Base-by-base conservation (phyloP, 2,329 filamentous ascomycete species). In the Akanthomyces dipterigenus region DNA sequence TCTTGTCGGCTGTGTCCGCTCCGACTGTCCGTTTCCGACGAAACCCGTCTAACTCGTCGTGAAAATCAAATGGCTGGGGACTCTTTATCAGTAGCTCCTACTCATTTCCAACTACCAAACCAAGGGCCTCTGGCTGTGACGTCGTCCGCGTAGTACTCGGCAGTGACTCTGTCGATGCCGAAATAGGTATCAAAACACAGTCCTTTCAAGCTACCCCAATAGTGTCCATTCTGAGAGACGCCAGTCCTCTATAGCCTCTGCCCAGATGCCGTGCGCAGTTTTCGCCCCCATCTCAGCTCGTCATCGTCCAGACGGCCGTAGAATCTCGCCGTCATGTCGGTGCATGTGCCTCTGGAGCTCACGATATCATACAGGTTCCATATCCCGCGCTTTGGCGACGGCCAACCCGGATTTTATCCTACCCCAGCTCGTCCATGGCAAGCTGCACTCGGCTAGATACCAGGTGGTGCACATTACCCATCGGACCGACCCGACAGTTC, bases 401-500 rank as follows among this genome's bases (percentile, higher is more conserved):
- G 12, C 14, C 24, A 14, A 20, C 12, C n/a, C 2, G 22, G 18
- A 18, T 43, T 48, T 57, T 38, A 20, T n/a, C 5, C 3, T 24
- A 20, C 1, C 18, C 31, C 1, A 38, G 12, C 36, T 16, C 5
- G 20, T n/a, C 38, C 48, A 36, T 31, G n/a, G 7, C 36, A 31
- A 12, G n/a, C 55, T 22, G 34, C 20, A 22, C 56, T 14, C 26
- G 18, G 46, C 34, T 34, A 12, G 24, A 49, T 50, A 22, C 12
- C 36, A n/a, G 24, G 26, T 59, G 36, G 46, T 51, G 38, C 24
- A 26, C 18, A 20, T 43, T 45, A 51, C 46, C 56, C 59, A 55
- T 31, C 43, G 34, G 59, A 31, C 31, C 48, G 61, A 63, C 61
- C 61, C 61, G 61, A 60, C 61, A 63, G 55, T 63, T 40, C 50